Evolutionary conservation across 768 basidiomycete genomes (phyloP), one percentile per base, ranked within the genome.

Genomic region (Tylopilus intermedius): DNA sequence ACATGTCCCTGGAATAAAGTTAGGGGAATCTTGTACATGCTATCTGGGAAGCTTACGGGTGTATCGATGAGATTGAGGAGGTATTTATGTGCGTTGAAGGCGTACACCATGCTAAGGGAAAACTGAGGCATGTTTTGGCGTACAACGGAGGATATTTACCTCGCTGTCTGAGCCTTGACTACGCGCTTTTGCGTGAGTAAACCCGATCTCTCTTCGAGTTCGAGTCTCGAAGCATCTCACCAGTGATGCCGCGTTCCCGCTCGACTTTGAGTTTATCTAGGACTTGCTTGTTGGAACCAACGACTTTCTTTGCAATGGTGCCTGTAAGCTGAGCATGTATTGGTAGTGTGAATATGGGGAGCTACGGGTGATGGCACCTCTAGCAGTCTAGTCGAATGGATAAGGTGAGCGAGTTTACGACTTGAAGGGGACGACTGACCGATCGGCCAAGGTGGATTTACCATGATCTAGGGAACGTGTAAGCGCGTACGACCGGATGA

Each of bases 111-210:
- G 69, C 90, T 87, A 64, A 32, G 46, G 10, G 50, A 42, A 29
- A 33, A 43, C 43, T 57, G 26, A 59, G 54, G 11, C 11, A 24
- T n/a, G n/a, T 40, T 10, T 24, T 18, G 4, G n/a, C 5, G n/a
- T 2, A 7, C 15, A 29, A 38, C 13, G 37, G 14, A 26, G 7
- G 33, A 33, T 48, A 57, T n/a, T 45, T 52, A 88, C 88, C 88
- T 92, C 22, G 89, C 93, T 4, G 92, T 94, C 72, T 97, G 94
- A 4, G 95, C 95, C 72, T 96, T 94, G 66, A 97, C 95, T 90
- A 37, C 24, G 41, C 41, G 39, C 22, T 37, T 35, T 18, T 40
- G 24, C 15, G 18, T 48, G 49, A 59, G 39, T 35, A 18, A 50
- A 54, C 5, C 47, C 22, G 45, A 37, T 49, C 35, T 49, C 51